Evolutionary conservation across 306 rosid genomes (phyloP).

Genomic region (Datisca glomerata): DNA sequence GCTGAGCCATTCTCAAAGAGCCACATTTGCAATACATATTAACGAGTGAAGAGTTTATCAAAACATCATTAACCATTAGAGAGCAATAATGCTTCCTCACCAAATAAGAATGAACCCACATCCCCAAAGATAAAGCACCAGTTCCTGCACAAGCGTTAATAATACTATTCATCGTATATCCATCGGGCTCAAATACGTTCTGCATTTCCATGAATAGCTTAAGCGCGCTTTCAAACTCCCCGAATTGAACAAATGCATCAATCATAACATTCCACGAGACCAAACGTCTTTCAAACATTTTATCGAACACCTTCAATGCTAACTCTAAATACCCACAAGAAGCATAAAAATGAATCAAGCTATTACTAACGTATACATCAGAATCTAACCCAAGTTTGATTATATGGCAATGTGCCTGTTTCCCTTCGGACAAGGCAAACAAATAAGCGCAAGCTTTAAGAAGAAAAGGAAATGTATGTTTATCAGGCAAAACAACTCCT

Average conservation of each 20-base stretch:
- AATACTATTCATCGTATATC: constrained; percentile 70
- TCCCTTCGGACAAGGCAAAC: constrained; percentile 51
- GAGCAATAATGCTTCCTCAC: constrained; percentile 28
- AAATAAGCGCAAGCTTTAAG: constrained; percentile 58
- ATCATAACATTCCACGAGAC: constrained; percentile 77
- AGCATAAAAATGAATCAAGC: constrained; percentile 67
- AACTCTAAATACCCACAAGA: constrained; percentile 48
- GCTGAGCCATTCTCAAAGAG: constrained; percentile 41
- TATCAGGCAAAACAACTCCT: constrained; percentile 34
- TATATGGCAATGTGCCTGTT: constrained; percentile 50
- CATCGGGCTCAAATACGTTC: constrained; percentile 46
- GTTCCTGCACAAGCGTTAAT: constrained; percentile 64
- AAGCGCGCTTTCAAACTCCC: constrained; percentile 40
- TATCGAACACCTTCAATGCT: constrained; percentile 41
- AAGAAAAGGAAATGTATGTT: constrained; percentile 62
- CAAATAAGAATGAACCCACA: constrained; percentile 74
- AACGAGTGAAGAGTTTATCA: constrained; percentile 47
- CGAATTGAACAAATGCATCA: constrained; percentile 41
- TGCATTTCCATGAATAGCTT: constrained; percentile 49
- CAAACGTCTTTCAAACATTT: constrained; percentile 41
- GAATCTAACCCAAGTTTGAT: constrained; percentile 52
- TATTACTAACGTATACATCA: constrained; percentile 45
- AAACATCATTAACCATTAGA: constrained; percentile 24
- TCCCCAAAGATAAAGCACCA: constrained; percentile 52
- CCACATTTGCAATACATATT: constrained; percentile 85